Evolutionary conservation across 108 stramenopile genomes (phyloP), one percentile per base, ranked within the genome.

Genomic region (Skeletonema grethae): DNA sequence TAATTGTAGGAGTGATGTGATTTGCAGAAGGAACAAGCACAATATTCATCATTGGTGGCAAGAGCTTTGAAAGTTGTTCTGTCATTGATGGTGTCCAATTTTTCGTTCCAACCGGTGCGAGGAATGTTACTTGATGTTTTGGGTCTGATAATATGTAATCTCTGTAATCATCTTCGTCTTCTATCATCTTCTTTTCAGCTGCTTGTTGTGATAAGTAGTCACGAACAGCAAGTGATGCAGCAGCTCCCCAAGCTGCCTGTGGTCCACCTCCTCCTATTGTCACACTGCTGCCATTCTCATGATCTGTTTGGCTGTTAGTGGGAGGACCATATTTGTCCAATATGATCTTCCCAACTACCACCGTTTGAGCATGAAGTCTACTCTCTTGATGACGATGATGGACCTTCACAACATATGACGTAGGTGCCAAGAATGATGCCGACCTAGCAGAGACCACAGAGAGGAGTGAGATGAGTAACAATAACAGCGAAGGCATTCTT

Each of bases 261-360:
- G 86, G 86, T 6, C 86, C 86, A 25, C 86, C 86, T 13, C 86
- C 86, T 31, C 86, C 86, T n/a, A 87, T 65, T 6, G 67, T 75
- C 12, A 75, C 28, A 28, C 28, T 20, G 7, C 25, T 13, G 5
- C 15, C 13, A 38, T 32, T 48, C 18, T 67, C 18, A 36, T 38
- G 59, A 45, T 55, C 38, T 24, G 6, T 11, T 67, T 56, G 57
- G 13, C 29, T 28, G 15, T 73, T 45, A 28, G 25, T 1, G 16
- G 84, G 67, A 57, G 57, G 62, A 22, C 70, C 70, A 38, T 86
- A 83, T 57, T 86, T 75, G 38, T 86, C 85, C 36, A 86, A 73
- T 2, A 86, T 86, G 7, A 86, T 75, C 65, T 85, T 85, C 31
- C 82, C 85, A 4, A 83, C 75, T 5, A 85, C 63, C 16, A 85